Conservation (phyloP, 2,329 filamentous ascomycete genomes). For the Monilinia polystroma region DNA sequence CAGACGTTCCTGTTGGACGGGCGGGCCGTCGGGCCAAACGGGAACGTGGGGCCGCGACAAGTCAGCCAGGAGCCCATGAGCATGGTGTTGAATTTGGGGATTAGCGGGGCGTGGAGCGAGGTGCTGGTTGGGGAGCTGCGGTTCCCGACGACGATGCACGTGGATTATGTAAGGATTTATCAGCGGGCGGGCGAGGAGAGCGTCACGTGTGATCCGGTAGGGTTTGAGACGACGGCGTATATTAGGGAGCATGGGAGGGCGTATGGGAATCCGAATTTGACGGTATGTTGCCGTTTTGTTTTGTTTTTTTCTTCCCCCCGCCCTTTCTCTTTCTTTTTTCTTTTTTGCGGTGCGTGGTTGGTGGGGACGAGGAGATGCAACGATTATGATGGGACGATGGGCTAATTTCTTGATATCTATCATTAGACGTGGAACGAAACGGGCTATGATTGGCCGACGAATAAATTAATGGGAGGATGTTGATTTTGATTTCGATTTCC, state of each 20-base stretch:
- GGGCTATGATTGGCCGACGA: constrained; percentile 38
- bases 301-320: background rate
- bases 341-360: background rate
- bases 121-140: constrained; percentile 47
- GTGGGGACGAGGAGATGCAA: background rate
- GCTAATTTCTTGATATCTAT: background rate
- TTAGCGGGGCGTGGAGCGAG: constrained; percentile 50
- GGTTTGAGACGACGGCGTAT: constrained; percentile 65
- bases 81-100: constrained; percentile 53
- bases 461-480: constrained; percentile 35
- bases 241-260: constrained; percentile 60
- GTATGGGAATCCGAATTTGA: constrained; percentile 58
- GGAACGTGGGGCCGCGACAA: constrained; percentile 50
- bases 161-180: constrained; percentile 57
- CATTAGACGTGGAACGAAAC: constrained; percentile 29
- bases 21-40: constrained; percentile 52
- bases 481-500: constrained; percentile 13
- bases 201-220: constrained; percentile 55
- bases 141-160: constrained; percentile 53
- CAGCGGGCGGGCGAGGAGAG: constrained; percentile 49
- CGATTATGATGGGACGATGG: background rate
- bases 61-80: constrained; percentile 55
- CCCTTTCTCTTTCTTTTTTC: too few relatives aligned
- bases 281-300: constrained; percentile 44
- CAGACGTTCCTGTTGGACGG: constrained; percentile 53